Percentiles rank a stretch among this genome's conserved stretches.
phyloP scores from a whole-genome alignment of 2,329 filamentous ascomycete genomes.

The Chaetomium sp. region DNA sequence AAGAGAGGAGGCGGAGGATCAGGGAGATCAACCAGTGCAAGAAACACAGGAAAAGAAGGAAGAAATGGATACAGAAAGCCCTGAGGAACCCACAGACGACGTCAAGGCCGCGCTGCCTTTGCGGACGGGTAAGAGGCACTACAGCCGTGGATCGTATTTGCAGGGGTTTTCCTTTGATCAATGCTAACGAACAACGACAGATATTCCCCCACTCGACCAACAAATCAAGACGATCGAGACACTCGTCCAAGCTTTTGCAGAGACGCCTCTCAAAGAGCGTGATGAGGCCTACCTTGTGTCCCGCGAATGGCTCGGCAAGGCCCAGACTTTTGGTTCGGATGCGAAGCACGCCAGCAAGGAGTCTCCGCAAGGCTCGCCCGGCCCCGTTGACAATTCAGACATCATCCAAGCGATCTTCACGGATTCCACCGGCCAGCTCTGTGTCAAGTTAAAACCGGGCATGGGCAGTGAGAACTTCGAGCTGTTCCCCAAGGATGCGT shows the following conservation, averaged over 20 bases:
- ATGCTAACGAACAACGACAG: slow-evolving; percentile 11
- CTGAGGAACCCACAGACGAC: not conserved
- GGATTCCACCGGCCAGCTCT: slow-evolving; percentile 47
- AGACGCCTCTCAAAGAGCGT: slow-evolving; percentile 57
- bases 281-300: slow-evolving; percentile 74
- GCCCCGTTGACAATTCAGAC: slow-evolving; percentile 81
- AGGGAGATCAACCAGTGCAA: slow-evolving; percentile 2
- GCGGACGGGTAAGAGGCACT: slow-evolving; percentile 17
- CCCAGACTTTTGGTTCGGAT: slow-evolving; percentile 59
- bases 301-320: slow-evolving; percentile 67
- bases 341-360: slow-evolving; percentile 52
- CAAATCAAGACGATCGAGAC: slow-evolving; percentile 69
- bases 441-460: slow-evolving; percentile 67
- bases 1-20: slow-evolving; percentile 5
- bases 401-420: slow-evolving; percentile 59
- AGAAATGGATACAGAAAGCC: not conserved
- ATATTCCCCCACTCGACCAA: slow-evolving; percentile 36
- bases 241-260: slow-evolving; percentile 48
- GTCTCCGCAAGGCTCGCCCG: slow-evolving; percentile 54
- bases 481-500: slow-evolving; percentile 71
- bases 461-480: slow-evolving; percentile 65
- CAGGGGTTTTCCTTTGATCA: too few relatives aligned
- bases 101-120: slow-evolving; percentile 19
- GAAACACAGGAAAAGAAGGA: slow-evolving; percentile 6
- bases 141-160: too few relatives aligned